phyloP scores from a whole-genome alignment of 2,329 filamentous ascomycete species.

The Colletotrichum gloeosporioides region DNA sequence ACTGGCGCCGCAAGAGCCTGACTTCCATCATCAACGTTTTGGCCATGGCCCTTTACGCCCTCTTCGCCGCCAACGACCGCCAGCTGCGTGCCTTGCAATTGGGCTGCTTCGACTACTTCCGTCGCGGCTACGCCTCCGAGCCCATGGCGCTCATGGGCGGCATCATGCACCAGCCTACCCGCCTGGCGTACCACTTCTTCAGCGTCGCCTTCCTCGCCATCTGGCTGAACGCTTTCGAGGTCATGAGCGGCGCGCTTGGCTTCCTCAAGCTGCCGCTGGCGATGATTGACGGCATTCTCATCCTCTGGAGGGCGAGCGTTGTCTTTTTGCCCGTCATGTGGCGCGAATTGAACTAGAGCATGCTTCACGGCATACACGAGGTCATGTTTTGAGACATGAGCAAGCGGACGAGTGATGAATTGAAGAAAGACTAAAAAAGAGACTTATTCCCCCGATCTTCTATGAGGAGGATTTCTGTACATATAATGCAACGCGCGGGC shows the following conservation, averaged over 20 bases:
- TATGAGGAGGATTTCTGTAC: slow-evolving; percentile 2
- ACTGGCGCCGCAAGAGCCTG: slow-evolving; percentile 84
- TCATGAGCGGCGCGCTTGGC: slow-evolving; percentile 50
- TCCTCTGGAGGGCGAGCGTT: slow-evolving; percentile 81
- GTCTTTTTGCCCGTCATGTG: slow-evolving; percentile 86
- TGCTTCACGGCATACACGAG: background rate
- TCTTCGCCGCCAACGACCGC: slow-evolving; percentile 85
- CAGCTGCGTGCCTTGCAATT: slow-evolving; percentile 81
- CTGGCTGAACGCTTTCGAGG: slow-evolving; percentile 61
- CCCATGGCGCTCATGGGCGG: slow-evolving; percentile 84
- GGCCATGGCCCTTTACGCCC: slow-evolving; percentile 88
- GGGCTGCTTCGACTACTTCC: slow-evolving; percentile 94
- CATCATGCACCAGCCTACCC: slow-evolving; percentile 76
- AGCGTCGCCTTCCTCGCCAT: slow-evolving; percentile 88
- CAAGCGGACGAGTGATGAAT: slow-evolving; percentile 4
- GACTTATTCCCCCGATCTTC: background rate
- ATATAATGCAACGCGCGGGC: background rate
- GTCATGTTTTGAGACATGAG: slow-evolving; percentile 6
- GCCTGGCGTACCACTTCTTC: slow-evolving; percentile 94
- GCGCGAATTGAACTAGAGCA: slow-evolving; percentile 57
- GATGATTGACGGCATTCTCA: slow-evolving; percentile 67
- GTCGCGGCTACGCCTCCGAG: slow-evolving; percentile 75
- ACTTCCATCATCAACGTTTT: slow-evolving; percentile 95
- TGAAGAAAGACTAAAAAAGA: background rate
- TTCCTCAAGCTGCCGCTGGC: slow-evolving; percentile 68